Base-by-base conservation (phyloP, 2,329 filamentous ascomycete species). In the Colletotrichum graminicola region DNA sequence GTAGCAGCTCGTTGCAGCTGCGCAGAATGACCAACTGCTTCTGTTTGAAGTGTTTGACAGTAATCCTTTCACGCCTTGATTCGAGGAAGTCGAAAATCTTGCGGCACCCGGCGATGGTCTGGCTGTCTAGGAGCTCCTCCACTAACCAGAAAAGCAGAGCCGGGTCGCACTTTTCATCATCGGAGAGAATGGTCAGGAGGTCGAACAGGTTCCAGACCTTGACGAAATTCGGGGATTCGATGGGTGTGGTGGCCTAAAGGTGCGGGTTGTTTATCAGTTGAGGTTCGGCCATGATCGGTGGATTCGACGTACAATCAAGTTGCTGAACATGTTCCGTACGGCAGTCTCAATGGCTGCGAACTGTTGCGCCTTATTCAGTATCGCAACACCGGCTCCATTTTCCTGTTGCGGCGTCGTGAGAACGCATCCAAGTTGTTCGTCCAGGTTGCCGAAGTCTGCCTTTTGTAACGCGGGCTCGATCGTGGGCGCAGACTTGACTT, bases 61-160 rank as follows among this genome's bases (percentile, higher is more conserved):
- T 97, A 73, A 98, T 93, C 51, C 92, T 89, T 80, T 98, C 95
- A 77, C 96, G 90, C 71, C 97, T 89, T 29, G 96, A 98, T 80
- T 99, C 97, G 54, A 99, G 88, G 77, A 95, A 99, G 78, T 97
- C 94, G 79, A 99, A 98, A 18, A 98, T 92, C 73, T 90, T 93
- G 72, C 94, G 91, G 79, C 96, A 99, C 41, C 94, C 95, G 32
- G 94, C 89, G 52, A 98, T 97, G 0, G 95, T 97, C 80, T 99
- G 95, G 77, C 94, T 97, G 80, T 99, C 97, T 34, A 99, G 87
- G 1, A 99, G 88, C 81, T 98, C 96, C 80, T 99, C 96, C 26
- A 98, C 91, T 21, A 99, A 89, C 88, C 93, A 95, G 77, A 97
- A 94, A 10, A 96, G 87, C 11, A 99, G 85, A 23, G 92, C 93